phyloP scores from a whole-genome alignment of 495 filamentous ascomycete genomes.

The Penicillium bialowiezense region DNA sequence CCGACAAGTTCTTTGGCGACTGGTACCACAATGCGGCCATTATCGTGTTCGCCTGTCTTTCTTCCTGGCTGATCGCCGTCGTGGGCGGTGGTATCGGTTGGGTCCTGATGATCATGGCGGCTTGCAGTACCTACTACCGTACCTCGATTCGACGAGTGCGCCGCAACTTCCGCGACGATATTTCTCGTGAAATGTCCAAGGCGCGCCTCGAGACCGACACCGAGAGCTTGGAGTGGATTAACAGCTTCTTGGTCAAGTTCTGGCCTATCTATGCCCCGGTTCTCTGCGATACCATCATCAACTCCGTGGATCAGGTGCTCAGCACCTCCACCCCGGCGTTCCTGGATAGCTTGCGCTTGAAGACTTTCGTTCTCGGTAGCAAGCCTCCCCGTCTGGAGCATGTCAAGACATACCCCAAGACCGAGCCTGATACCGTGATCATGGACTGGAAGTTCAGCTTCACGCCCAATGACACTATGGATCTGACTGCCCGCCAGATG shows the following conservation, averaged over 20 bases:
- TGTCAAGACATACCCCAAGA: conserved; percentile 96
- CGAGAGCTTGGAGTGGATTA: conserved; percentile 98
- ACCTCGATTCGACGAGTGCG: conserved; percentile 91
- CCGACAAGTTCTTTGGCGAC: conserved; percentile 92
- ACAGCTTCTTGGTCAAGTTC: conserved; percentile 97
- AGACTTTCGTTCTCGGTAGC: conserved; percentile 85
- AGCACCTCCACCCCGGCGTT: conserved; percentile 89
- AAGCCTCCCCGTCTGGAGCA: conserved; percentile 96
- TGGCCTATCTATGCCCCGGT: conserved; percentile 98
- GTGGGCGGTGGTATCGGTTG: conserved; percentile 89
- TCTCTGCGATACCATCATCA: conserved; percentile 86
- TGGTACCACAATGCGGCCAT: conserved; percentile 97
- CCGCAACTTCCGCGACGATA: conserved; percentile 93
- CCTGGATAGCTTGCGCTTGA: conserved; percentile 87
- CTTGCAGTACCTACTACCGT: conserved; percentile 92
- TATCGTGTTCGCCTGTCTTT: conserved; percentile 87
- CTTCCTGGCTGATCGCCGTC: conserved; percentile 85
- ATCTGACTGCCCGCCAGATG: conserved; percentile 85
- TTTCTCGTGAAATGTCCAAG: conserved; percentile 89
- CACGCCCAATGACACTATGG: conserved; percentile 87
- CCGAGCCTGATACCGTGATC: conserved; percentile 88
- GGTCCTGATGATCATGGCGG: conserved; percentile 89
- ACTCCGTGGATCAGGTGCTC: conserved; percentile 90
- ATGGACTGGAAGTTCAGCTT: conserved; percentile 99
- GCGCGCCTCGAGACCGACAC: conserved; percentile 85